Conservation (phyloP, 2,329 filamentous ascomycete genomes). For the Aspergillus tanneri region DNA sequence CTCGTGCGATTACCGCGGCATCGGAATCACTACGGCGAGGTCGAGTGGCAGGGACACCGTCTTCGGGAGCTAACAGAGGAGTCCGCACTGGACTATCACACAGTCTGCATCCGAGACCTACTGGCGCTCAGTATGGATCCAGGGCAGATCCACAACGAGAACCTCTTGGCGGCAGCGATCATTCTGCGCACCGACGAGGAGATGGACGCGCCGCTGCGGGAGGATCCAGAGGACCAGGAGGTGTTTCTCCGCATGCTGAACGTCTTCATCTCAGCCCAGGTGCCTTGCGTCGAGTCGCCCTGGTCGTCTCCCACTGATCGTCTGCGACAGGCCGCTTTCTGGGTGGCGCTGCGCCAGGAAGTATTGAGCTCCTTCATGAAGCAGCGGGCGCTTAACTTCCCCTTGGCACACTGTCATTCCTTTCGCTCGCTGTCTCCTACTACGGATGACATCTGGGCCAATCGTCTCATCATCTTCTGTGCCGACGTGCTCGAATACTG, state of each 20-base stretch:
- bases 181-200: conserved; percentile 44
- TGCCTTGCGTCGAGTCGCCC: conserved; percentile 5
- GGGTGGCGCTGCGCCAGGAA: conserved; percentile 52
- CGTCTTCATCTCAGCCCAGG: conserved; percentile 23
- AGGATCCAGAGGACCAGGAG: conserved; percentile 20
- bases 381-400: conserved; percentile 40
- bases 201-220: conserved; percentile 33
- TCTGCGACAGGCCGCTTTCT: conserved; percentile 47
- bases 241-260: conserved; percentile 24
- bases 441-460: conserved; percentile 33
- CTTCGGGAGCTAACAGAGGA: conserved; percentile 34
- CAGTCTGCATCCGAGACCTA: conserved; percentile 42
- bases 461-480: conserved; percentile 61
- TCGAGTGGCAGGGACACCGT: conserved; percentile 25
- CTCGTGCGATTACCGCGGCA: conserved; percentile 33
- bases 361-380: conserved; percentile 48
- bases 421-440: conserved; percentile 37
- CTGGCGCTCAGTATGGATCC: conserved; percentile 40
- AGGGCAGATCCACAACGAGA: conserved; percentile 39
- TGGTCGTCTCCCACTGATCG: conserved; percentile 16
- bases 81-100: conserved; percentile 44
- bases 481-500: conserved; percentile 65
- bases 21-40: conserved; percentile 17
- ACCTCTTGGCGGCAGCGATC: conserved; percentile 38
- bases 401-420: conserved; percentile 39